Base-by-base conservation (phyloP, 345 rosid genomes). In the Brassica cretica region DNA sequence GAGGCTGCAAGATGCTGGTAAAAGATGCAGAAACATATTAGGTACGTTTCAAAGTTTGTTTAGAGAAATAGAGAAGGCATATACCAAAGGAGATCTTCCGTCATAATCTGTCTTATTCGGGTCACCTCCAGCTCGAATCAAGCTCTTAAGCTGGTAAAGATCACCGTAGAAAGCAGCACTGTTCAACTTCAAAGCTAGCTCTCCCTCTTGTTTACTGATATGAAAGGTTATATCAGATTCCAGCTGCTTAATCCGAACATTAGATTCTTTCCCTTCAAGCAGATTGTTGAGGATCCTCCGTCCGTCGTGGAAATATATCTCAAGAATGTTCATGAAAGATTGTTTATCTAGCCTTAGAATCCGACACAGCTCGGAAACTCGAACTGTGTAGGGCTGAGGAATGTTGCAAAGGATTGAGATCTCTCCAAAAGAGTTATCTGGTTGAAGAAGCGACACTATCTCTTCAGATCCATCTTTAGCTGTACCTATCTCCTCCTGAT, bases 51-150 rank as follows among this genome's bases (percentile, higher is more conserved):
- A n/a, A 30, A 15, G 5, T 51, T n/a, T 2, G 7, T 14, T 29
- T 14, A 0, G 4, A 75, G 65, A 74, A 72, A 18, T 64, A 0
- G 2, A 64, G 32, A 73, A 71, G 37, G n/a, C n/a, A n/a, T n/a
- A n/a, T n/a, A n/a, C 98, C 96, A 93, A 74, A 19, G 98, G 94
- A 2, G 96, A 87, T 86, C 97, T 85, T 71, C 97, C 91, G 46
- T 84, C 86, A 73, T 93, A 91, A 84, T 93, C 98, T 8, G 89
- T 80, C 73, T 82, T 84, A 14, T 84, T 80, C 4, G 97, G 94
- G 82, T 91, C 83, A 8, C 85, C 93, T 32, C 98, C 97, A 12
- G 88, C 89, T 77, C 84, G 81, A 39, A 93, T 78, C 76, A 93
- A 64, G 24, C 80, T 84, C 85, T 85, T 90, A 68, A 91, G 78